These are phyloP conservation scores for Gentiana macrophylla DNA, from an alignment of 257 asterid species.

Conservation along the genomic window DNA sequence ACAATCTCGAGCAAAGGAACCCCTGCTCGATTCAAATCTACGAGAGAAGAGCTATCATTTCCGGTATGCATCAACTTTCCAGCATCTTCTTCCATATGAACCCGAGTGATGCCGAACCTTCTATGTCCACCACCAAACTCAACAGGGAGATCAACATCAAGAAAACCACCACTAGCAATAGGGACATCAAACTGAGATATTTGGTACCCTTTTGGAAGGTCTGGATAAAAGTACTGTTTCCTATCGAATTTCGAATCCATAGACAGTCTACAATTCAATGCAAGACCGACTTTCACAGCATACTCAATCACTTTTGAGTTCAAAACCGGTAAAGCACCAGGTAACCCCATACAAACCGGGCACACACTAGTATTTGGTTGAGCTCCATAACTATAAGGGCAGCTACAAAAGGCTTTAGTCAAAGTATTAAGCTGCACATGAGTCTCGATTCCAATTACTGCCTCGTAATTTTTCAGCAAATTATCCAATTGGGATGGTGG, in stretches of 20 bases:
- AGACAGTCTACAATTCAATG: constrained; percentile 70
- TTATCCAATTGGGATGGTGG: constrained; percentile 33
- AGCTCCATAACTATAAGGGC: constrained; percentile 57
- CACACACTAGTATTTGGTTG: constrained; percentile 79
- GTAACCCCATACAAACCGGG: constrained; percentile 92
- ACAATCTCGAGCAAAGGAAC: constrained; percentile 97
- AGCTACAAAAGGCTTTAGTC: constrained; percentile 38
- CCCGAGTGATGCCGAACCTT: constrained; percentile 82
- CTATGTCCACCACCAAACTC: constrained; percentile 97
- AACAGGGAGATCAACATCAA: constrained; percentile 87
- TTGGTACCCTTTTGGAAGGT: constrained; percentile 97
- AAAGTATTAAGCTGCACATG: constrained; percentile 65
- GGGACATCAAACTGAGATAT: constrained; percentile 95
- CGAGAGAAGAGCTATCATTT: constrained; percentile 70
- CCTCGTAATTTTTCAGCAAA: constrained; percentile 55
- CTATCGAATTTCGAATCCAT: constrained; percentile 79
- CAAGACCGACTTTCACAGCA: constrained; percentile 81
- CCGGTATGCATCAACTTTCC: constrained; percentile 91
- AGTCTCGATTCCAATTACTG: constrained; percentile 90
- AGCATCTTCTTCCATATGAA: constrained; percentile 99
- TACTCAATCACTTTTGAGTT: constrained; percentile 80
- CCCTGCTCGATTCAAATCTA: constrained; percentile 96
- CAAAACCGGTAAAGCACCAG: constrained; percentile 92
- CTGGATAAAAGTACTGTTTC: constrained; percentile 93
- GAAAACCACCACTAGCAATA: constrained; percentile 61